phyloP scores from a whole-genome alignment of 2,329 filamentous ascomycete genomes.

The Calonectria montana region DNA sequence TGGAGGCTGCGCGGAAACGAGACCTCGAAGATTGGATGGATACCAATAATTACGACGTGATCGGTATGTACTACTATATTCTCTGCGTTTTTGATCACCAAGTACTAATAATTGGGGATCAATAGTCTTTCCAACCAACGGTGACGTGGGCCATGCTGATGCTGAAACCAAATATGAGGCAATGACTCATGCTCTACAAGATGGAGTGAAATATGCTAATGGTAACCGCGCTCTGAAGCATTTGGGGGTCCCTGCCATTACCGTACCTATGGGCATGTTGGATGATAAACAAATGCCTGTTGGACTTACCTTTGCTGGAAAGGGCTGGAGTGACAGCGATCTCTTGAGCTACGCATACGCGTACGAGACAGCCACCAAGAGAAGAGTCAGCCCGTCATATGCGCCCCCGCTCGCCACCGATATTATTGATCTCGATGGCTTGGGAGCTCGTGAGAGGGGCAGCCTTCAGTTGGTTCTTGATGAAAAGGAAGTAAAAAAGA shows the following conservation, averaged over 20 bases:
- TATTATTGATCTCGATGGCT: neutral
- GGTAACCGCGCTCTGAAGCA: constrained; percentile 23
- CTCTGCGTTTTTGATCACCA: neutral
- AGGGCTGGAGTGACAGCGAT: constrained; percentile 10
- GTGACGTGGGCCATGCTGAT: constrained; percentile 13
- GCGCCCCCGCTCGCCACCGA: neutral
- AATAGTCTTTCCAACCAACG: constrained; percentile 19
- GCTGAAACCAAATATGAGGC: neutral
- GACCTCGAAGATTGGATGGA: constrained; percentile 57
- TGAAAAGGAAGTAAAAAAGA: neutral
- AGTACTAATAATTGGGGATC: neutral
- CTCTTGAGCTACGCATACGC: constrained; percentile 8
- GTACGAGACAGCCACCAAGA: neutral
- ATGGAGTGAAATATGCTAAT: constrained; percentile 23
- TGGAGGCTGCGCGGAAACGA: constrained; percentile 61
- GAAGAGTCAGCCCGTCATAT: neutral
- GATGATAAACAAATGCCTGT: constrained; percentile 24
- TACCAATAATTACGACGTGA: neutral
- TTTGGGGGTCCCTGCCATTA: constrained; percentile 20
- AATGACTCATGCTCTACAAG: neutral
- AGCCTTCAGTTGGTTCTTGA: neutral
- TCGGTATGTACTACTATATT: neutral
- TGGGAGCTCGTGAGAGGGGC: neutral
- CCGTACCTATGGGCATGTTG: constrained; percentile 22
- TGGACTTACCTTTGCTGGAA: constrained; percentile 16